Conservation (phyloP, 208 protist species). For the Leishmania major region DNA sequence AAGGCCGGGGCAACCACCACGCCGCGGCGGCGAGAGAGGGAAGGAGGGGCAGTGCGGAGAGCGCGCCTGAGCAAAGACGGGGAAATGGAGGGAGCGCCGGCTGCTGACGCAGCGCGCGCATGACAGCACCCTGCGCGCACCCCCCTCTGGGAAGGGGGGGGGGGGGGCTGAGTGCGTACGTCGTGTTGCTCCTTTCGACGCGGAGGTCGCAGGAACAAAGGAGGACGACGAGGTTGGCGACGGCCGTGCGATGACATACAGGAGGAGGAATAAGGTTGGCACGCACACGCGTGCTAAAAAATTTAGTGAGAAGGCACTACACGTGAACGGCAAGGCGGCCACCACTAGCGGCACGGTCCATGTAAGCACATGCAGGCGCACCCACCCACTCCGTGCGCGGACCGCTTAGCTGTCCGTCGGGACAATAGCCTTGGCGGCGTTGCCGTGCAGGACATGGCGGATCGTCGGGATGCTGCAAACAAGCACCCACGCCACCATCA, state of each 20-base stretch:
- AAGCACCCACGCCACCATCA: conserved; percentile 65
- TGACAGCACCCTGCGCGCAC: background rate
- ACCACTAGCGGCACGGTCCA: background rate
- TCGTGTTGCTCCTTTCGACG: too few species aligned
- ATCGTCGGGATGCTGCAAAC: conserved; percentile 68
- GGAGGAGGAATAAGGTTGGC: background rate
- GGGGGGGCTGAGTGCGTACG: background rate
- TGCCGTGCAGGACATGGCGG: conserved; percentile 38
- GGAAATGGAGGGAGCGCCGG: too few species aligned
- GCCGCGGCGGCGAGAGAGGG: background rate
- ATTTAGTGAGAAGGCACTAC: background rate
- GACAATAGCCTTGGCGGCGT: conserved; percentile 55
- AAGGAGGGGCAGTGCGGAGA: background rate
- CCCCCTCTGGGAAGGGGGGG: background rate
- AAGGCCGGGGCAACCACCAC: too few species aligned
- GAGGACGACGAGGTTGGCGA: background rate
- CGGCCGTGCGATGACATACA: background rate
- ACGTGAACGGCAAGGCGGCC: background rate
- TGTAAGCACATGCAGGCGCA: background rate
- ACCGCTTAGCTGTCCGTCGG: conserved; percentile 40
- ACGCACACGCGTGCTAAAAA: background rate
- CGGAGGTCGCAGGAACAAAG: background rate
- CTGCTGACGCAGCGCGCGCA: too few species aligned
- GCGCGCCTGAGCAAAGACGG: too few species aligned
- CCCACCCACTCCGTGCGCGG: background rate